These are phyloP conservation scores for Sordariomycetes sp. DNA, from an alignment of 2,329 filamentous ascomycete genomes.

Conservation along the genomic window DNA sequence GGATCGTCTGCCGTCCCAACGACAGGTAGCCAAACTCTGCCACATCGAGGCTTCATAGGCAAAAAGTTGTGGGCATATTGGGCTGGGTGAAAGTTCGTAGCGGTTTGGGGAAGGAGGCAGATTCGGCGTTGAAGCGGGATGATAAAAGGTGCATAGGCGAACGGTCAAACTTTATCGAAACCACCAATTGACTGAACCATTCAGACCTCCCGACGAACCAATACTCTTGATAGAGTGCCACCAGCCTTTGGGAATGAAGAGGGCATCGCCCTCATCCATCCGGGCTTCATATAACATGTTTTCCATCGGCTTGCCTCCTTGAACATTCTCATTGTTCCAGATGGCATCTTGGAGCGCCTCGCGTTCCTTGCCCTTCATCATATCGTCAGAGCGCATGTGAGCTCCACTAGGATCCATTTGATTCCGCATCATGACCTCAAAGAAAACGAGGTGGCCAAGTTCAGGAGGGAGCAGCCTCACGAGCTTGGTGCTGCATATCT, in stretches of 20 bases:
- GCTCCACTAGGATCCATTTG: too few species aligned
- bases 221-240: conserved; percentile 35
- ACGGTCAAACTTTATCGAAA: conserved; percentile 20
- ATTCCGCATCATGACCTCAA: too few species aligned
- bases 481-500: conserved; percentile 64
- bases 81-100: too few species aligned
- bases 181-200: conserved; percentile 37
- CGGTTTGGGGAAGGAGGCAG: background rate
- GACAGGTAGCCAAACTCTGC: conserved; percentile 7
- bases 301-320: conserved; percentile 5
- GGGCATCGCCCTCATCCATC: conserved; percentile 41
- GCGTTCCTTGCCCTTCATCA: conserved; percentile 80
- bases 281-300: conserved; percentile 38
- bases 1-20: conserved; percentile 37
- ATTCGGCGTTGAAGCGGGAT: background rate
- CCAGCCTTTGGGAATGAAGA: conserved; percentile 34
- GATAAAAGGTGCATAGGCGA: background rate
- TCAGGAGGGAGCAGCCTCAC: conserved; percentile 63
- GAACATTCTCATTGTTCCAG: conserved; percentile 43
- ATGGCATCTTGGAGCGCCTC: conserved; percentile 56
- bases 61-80: too few species aligned
- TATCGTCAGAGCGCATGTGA: conserved; percentile 67
- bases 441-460: conserved; percentile 57
- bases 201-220: conserved; percentile 21
- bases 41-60: background rate